These are phyloP conservation scores for Pseudogymnoascus sp. DNA, from an alignment of 2,329 filamentous ascomycete genomes.

Conservation along the genomic window DNA sequence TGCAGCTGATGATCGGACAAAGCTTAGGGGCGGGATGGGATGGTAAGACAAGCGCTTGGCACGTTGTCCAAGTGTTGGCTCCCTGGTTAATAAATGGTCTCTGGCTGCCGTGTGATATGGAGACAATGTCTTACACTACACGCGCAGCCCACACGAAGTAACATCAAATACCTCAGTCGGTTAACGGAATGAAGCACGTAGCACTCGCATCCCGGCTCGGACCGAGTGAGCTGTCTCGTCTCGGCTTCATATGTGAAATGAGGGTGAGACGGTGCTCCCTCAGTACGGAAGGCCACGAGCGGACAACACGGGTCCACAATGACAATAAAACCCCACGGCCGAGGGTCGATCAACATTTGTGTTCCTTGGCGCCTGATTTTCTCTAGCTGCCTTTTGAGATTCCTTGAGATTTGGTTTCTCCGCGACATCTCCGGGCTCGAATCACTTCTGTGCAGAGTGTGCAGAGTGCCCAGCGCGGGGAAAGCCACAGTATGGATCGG, in stretches of 20 bases:
- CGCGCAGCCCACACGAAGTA: constrained; percentile 1
- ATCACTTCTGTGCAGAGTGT: background rate
- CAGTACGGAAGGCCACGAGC: background rate
- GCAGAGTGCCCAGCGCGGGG: background rate
- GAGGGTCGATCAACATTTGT: background rate
- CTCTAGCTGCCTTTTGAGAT: background rate
- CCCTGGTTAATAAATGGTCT: background rate
- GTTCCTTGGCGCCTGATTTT: background rate
- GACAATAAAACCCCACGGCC: background rate
- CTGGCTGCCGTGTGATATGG: background rate
- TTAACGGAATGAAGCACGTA: constrained; percentile 4
- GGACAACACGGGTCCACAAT: background rate
- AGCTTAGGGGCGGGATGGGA: background rate
- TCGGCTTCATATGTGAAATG: constrained; percentile 6
- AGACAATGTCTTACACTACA: background rate
- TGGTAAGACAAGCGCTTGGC: constrained; percentile 3
- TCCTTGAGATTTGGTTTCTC: background rate
- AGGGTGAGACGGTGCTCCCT: background rate
- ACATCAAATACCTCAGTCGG: background rate
- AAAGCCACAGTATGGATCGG: background rate
- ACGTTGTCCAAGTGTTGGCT: background rate
- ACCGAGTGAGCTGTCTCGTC: background rate
- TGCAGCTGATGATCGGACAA: constrained; percentile 1
- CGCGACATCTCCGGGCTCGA: background rate
- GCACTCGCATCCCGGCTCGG: constrained; percentile 3